Evolutionary conservation across 2,329 filamentous ascomycete species (phyloP).

Genomic region (Curvularia lunata): DNA sequence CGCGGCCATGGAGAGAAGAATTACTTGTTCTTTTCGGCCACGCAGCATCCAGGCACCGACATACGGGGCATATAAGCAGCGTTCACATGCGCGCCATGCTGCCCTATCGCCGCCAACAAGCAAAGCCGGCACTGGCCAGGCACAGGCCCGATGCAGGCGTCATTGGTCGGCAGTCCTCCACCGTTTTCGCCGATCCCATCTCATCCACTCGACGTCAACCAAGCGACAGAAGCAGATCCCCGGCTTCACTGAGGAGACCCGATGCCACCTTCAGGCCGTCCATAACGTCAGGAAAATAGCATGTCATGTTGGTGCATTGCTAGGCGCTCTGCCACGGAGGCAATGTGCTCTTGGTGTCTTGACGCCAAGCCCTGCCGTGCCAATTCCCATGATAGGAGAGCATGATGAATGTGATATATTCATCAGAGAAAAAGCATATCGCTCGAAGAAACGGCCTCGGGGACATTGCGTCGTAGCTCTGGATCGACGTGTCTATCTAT

Average conservation of each 20-base stretch:
- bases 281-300: conserved; percentile 19
- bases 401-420: conserved; percentile 7
- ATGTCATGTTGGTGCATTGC: conserved; percentile 7
- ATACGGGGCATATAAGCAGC: neutral
- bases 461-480: neutral
- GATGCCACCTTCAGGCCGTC: conserved; percentile 17
- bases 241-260: conserved; percentile 36
- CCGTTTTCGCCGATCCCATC: conserved; percentile 21
- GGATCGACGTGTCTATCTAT: conserved; percentile 10
- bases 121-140: conserved; percentile 4
- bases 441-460: conserved; percentile 1
- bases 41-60: neutral
- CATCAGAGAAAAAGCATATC: conserved; percentile 4
- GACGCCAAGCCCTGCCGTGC: neutral
- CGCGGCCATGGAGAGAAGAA: neutral
- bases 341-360: conserved; percentile 1
- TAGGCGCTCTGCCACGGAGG: conserved; percentile 5
- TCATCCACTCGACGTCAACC: conserved; percentile 19
- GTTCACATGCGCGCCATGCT: conserved; percentile 2
- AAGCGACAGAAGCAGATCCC: conserved; percentile 18
- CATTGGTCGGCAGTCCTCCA: conserved; percentile 19
- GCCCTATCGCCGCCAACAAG: neutral
- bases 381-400: conserved; percentile 7
- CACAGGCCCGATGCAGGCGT: conserved; percentile 15
- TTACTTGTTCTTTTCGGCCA: neutral